Conservation (phyloP, 352 stramenopile genomes). For the Phytophthora fragariae region DNA sequence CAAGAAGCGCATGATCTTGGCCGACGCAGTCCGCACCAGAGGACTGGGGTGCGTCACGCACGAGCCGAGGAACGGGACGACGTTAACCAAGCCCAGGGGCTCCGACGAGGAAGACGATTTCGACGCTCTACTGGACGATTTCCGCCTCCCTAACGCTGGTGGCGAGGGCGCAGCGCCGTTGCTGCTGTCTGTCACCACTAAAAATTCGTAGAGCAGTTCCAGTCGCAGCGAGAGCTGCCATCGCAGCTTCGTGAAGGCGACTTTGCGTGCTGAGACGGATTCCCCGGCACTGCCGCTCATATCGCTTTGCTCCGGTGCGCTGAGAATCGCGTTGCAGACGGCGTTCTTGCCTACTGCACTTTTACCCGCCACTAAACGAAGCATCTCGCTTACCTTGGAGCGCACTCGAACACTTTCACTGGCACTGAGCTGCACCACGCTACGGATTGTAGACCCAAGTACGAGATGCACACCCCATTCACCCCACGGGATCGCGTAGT, state of each 20-base stretch:
- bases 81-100: conserved; percentile 62
- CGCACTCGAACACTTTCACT: conserved; percentile 75
- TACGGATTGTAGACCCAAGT: conserved; percentile 77
- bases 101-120: conserved; percentile 40
- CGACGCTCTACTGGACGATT: conserved; percentile 5
- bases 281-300: conserved; percentile 36
- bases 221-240: conserved; percentile 74
- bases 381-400: conserved; percentile 50
- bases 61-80: conserved; percentile 79
- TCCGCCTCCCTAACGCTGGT: conserved; percentile 15
- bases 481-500: conserved; percentile 75
- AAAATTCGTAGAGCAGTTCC: conserved; percentile 68
- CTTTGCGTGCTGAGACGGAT: conserved; percentile 49
- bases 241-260: conserved; percentile 56
- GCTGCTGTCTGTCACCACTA: conserved; percentile 35
- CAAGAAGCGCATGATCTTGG: conserved; percentile 58
- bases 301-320: conserved; percentile 68
- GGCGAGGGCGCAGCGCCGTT: conserved; percentile 26
- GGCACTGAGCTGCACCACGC: conserved; percentile 73
- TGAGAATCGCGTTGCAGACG: conserved; percentile 78
- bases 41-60: conserved; percentile 66
- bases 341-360: conserved; percentile 63
- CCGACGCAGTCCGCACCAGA: conserved; percentile 44
- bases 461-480: conserved; percentile 86
- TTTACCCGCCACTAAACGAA: conserved; percentile 57